Evolutionary conservation across 2,329 filamentous ascomycete genomes (phyloP).

Genomic region (Arthroderma uncinatum): DNA sequence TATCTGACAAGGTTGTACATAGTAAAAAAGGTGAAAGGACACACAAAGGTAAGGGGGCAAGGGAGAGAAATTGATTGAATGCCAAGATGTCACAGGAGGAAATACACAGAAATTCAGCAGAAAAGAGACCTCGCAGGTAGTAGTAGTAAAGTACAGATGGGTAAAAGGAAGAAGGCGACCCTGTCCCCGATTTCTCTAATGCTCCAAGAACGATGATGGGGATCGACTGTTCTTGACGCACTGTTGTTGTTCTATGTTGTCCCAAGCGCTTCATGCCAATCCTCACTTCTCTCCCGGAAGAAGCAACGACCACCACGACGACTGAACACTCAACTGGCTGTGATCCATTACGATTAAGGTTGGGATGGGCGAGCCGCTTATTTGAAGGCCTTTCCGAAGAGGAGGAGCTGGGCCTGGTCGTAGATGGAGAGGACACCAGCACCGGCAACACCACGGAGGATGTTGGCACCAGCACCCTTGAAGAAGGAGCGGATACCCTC

Average conservation of each 20-base stretch:
- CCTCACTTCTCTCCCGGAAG: slow-evolving; percentile 15
- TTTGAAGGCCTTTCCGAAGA: slow-evolving; percentile 99
- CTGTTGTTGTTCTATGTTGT: background rate
- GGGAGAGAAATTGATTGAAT: slow-evolving; percentile 13
- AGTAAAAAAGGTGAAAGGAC: background rate
- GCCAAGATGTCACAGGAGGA: slow-evolving; percentile 15
- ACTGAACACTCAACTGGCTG: slow-evolving; percentile 16
- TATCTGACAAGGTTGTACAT: slow-evolving; percentile 9
- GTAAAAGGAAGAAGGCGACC: slow-evolving; percentile 30
- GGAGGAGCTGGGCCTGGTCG: slow-evolving; percentile 96
- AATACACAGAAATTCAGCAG: slow-evolving; percentile 13
- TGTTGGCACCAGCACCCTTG: slow-evolving; percentile 99
- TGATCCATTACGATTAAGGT: background rate
- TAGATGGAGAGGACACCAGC: slow-evolving; percentile 99
- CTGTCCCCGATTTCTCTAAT: slow-evolving; percentile 32
- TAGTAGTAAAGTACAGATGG: slow-evolving; percentile 37
- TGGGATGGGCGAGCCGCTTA: slow-evolving; percentile 22
- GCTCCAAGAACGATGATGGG: slow-evolving; percentile 31
- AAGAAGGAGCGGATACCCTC: slow-evolving; percentile 98
- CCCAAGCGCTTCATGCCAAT: slow-evolving; percentile 6
- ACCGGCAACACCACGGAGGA: slow-evolving; percentile 99
- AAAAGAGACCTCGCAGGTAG: slow-evolving; percentile 36
- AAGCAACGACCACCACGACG: slow-evolving; percentile 21
- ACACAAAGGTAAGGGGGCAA: slow-evolving; percentile 7
- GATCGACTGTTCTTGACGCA: background rate